phyloP scores from a whole-genome alignment of 805 yeast genomes.

The Lachancea thermotolerans region DNA sequence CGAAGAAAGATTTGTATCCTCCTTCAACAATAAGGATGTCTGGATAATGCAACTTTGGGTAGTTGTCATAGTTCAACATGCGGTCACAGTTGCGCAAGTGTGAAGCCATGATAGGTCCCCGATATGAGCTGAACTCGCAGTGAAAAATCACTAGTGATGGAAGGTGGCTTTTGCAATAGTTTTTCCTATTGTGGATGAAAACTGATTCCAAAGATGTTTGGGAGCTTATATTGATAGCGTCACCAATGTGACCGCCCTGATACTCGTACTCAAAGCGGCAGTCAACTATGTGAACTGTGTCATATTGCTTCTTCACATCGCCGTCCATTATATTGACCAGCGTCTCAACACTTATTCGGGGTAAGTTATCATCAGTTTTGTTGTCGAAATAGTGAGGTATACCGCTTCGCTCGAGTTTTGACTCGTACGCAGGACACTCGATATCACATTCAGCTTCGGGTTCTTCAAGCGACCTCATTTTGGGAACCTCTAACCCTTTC shows the following conservation, averaged over 20 bases:
- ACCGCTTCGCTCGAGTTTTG: slow-evolving; percentile 58
- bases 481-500: slow-evolving; percentile 25
- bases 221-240: slow-evolving; percentile 71
- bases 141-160: slow-evolving; percentile 68
- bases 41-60: slow-evolving; percentile 81
- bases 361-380: slow-evolving; percentile 41
- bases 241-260: slow-evolving; percentile 84
- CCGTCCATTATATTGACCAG: slow-evolving; percentile 36
- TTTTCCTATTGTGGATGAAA: slow-evolving; percentile 33
- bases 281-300: slow-evolving; percentile 60
- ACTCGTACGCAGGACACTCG: slow-evolving; percentile 33
- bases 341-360: slow-evolving; percentile 39
- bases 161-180: not conserved
- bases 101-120: slow-evolving; percentile 92
- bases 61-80: slow-evolving; percentile 57
- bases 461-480: slow-evolving; percentile 20
- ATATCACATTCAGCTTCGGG: slow-evolving; percentile 6
- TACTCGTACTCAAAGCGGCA: slow-evolving; percentile 92
- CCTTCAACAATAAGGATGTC: slow-evolving; percentile 86
- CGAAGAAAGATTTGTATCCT: slow-evolving; percentile 79
- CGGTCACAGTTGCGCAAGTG: slow-evolving; percentile 83
- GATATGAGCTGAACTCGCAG: slow-evolving; percentile 86
- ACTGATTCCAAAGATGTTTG: slow-evolving; percentile 59
- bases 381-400: slow-evolving; percentile 45
- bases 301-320: slow-evolving; percentile 41